A percentile compares a stretch with the other conserved stretches of the same genome.
phyloP scores from a whole-genome alignment of 2,329 filamentous ascomycete species.

The Ceratocystis papillata region DNA sequence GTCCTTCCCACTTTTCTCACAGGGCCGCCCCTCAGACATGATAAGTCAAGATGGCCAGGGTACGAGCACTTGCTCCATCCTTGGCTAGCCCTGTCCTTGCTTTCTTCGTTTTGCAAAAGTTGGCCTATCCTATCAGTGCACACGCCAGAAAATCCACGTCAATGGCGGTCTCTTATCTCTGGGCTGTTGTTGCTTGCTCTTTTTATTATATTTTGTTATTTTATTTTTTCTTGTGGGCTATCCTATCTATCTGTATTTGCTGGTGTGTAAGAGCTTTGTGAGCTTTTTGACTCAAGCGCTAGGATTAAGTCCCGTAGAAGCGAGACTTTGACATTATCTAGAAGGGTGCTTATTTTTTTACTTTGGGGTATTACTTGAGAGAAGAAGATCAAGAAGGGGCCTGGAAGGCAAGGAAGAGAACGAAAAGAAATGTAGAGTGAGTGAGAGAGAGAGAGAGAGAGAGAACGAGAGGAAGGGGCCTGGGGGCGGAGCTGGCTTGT shows the following conservation, averaged over 20 bases:
- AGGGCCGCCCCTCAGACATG: neutral
- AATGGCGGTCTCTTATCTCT: constrained; percentile 6
- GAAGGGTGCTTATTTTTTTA: neutral
- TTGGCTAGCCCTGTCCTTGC: neutral
- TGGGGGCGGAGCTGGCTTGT: neutral
- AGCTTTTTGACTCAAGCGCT: constrained; percentile 1
- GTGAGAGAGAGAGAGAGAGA: neutral
- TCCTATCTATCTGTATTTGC: neutral
- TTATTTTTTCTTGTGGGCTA: too few species aligned
- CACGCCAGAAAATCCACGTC: constrained; percentile 8
- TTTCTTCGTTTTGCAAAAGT: neutral
- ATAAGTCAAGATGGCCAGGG: neutral
- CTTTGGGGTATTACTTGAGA: constrained; percentile 6
- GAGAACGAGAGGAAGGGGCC: neutral
- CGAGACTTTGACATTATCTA: constrained; percentile 5
- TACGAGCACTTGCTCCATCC: neutral
- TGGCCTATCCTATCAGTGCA: constrained; percentile 9
- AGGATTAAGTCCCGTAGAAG: neutral
- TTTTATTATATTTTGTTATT: too few species aligned
- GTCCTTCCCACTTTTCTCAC: neutral
- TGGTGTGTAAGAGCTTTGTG: neutral
- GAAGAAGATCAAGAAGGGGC: neutral
- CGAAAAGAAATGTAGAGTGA: neutral
- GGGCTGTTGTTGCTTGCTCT: neutral
- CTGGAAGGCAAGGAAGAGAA: neutral